Percentiles rank a stretch among this genome's conserved stretches.
Evolutionary conservation across 805 yeast species (phyloP).

Genomic region (Metschnikowia amazonensis): DNA sequence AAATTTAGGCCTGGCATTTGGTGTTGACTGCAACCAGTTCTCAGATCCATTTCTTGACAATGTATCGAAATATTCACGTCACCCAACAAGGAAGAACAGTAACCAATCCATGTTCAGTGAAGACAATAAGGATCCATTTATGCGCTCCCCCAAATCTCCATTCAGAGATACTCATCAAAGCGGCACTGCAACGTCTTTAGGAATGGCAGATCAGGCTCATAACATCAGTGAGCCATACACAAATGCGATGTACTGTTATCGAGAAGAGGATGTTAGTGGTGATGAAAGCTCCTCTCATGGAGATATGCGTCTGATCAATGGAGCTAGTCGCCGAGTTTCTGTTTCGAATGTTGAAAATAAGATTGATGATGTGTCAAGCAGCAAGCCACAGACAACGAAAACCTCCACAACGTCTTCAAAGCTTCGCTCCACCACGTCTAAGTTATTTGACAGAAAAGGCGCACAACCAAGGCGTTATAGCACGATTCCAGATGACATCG

Average conservation of each 20-base stretch:
- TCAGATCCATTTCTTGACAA: slow-evolving; percentile 25
- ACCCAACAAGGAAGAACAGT: slow-evolving; percentile 14
- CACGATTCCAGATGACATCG: slow-evolving; percentile 62
- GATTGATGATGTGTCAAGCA: slow-evolving; percentile 1
- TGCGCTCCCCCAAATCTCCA: slow-evolving; percentile 14
- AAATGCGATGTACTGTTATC: slow-evolving; percentile 26
- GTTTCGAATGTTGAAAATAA: slow-evolving; percentile 2
- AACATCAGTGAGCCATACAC: slow-evolving; percentile 24
- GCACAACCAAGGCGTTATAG: slow-evolving; percentile 70
- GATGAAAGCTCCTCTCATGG: slow-evolving; percentile 32
- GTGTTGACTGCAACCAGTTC: slow-evolving; percentile 15
- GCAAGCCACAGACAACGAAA: slow-evolving; percentile 24
- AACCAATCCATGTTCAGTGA: slow-evolving; percentile 14
- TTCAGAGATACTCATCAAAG: slow-evolving; percentile 7
- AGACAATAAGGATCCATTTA: slow-evolving; percentile 9
- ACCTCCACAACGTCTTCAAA: slow-evolving; percentile 36
- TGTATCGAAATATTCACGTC: slow-evolving; percentile 13
- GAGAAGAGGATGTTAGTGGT: slow-evolving; percentile 26
- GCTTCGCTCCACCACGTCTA: slow-evolving; percentile 65
- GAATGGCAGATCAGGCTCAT: slow-evolving; percentile 11
- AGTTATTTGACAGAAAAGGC: slow-evolving; percentile 68
- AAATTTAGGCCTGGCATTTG: slow-evolving; percentile 2
- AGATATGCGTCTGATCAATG: slow-evolving; percentile 20
- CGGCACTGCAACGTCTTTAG: background rate
- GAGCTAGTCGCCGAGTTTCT: slow-evolving; percentile 4